Base-by-base conservation (phyloP, 2,329 filamentous ascomycete species). In the Plenodomus biglobosus region DNA sequence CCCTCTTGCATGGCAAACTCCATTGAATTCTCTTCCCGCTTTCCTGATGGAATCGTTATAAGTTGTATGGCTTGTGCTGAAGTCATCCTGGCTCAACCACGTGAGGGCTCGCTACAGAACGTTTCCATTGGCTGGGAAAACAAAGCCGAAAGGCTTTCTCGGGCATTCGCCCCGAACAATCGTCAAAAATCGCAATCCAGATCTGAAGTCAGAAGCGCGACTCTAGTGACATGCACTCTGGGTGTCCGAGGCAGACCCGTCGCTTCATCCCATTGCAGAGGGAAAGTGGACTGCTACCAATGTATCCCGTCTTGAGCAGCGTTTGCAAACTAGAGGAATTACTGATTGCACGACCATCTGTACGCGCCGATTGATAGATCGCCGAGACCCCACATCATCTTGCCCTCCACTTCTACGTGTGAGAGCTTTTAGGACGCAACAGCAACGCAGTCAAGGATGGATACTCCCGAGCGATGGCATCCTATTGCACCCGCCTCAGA, bases 401-500 rank as follows among this genome's bases (percentile, higher is more conserved):
- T 49, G 27, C 27, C 49, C 32, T 24, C 37, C 44, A 27, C 22
- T 22, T 10, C 11, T 17, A 38, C 20, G 15, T 49, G 18, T 49
- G 42, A 22, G 27, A 32, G 15, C 6, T 11, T 32, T 32, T 11
- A 32, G 27, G 27, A 6, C 27, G 15, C 27, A 32, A 7, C 8
- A 11, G 27, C 27, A 15, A 32, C 27, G 27, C 27, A 32, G 13
- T 32, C 27, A 32, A 32, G 27, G 27, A 63, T 63, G 60, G 57
- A 61, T 15, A 44, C 41, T 47, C 37, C 57, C 38, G 60, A 62
- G 38, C 53, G 60, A 48, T 64, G 59, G 59, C 40, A 62, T 46
- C 47, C 44, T 38, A 64, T 64, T 34, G 61, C 61, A 18, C 61
- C 61, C 11, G 61, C 59, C 38, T 55, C 61, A 36, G 59, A 57